Evolutionary conservation across 148 eudicot genomes (phyloP), one percentile per base, ranked within the genome.

Genomic region (Bassia scoparia): DNA sequence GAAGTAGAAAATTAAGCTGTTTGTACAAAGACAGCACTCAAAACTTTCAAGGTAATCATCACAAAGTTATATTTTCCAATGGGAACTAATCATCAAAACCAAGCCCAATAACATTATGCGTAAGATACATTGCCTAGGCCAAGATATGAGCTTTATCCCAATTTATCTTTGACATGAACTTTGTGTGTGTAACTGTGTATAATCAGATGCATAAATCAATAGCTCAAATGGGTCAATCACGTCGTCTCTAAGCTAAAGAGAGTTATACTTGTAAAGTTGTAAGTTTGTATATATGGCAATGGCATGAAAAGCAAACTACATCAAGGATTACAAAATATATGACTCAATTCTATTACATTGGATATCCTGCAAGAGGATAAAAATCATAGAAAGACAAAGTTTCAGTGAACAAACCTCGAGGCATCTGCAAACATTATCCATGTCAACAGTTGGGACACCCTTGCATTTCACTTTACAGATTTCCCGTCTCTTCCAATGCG

Each of bases 401-500:
- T 58, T 71, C 24, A 1, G 71, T 29, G 31, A 35, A 35, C 79
- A 62, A 69, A 95, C 98, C 98, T 95, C 97, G 52, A 95, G 87
- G 81, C 89, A 85, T 26, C 76, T 87, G 85, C 92, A 89, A 62
- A 95, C 87, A 62, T 95, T 95, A 83, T 89, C 73, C 97, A 95
- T 95, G 72, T 95, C 98, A 62, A 95, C 91, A 4, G 98, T 95
- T 7, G 98, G 97, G 77, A 95, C 98, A 49, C 98, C 98, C 76
- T 89, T 80, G 84, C 98, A 89, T 69, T 89, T 96, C 77, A 95
- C 96, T 86, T 91, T 95, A 75, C 98, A 95, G 44, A 95, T 90
- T 20, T 82, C 81, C 68, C 78, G 75, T 59, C 98, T 79, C 82
- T 86, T 91, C 98, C 97, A 95, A 75, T 95, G 98, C 9, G 93